phyloP scores from a whole-genome alignment of 2,329 filamentous ascomycete genomes.

The Annulohypoxylon truncatum region DNA sequence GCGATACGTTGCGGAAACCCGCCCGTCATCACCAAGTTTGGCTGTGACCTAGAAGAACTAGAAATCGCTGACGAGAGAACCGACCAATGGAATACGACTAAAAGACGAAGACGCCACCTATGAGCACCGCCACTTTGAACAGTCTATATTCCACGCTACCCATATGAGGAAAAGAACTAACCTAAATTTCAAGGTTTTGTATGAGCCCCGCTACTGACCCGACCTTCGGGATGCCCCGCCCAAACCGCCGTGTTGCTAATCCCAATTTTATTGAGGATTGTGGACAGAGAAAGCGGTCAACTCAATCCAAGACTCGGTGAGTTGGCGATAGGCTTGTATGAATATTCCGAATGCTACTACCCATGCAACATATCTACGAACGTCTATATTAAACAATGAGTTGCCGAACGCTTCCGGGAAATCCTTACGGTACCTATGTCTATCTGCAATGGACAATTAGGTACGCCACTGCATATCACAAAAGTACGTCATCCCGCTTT shows the following conservation, averaged over 20 bases:
- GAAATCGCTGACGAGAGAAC: constrained; percentile 7
- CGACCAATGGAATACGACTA: constrained; percentile 25
- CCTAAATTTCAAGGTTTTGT: background rate
- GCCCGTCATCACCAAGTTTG: constrained; percentile 35
- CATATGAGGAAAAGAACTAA: constrained; percentile 1
- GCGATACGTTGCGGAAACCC: constrained; percentile 17
- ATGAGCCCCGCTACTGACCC: constrained; percentile 11
- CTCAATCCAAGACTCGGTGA: constrained; percentile 20
- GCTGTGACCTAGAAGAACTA: constrained; percentile 15
- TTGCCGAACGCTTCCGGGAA: background rate
- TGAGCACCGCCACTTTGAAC: constrained; percentile 21
- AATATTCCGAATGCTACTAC: background rate
- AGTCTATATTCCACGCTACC: constrained; percentile 2
- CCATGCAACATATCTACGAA: background rate
- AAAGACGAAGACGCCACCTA: constrained; percentile 30
- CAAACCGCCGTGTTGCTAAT: constrained; percentile 22
- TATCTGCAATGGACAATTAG: background rate
- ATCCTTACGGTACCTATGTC: background rate
- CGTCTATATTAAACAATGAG: background rate
- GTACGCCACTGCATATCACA: constrained; percentile 17
- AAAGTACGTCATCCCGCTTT: constrained; percentile 27
- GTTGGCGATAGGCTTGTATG: background rate
- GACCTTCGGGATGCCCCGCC: constrained; percentile 25
- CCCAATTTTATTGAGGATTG: constrained; percentile 23
- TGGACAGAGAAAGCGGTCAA: constrained; percentile 30